Conservation (phyloP, 2,329 filamentous ascomycete species). For the Fusarium gaditjirri region DNA sequence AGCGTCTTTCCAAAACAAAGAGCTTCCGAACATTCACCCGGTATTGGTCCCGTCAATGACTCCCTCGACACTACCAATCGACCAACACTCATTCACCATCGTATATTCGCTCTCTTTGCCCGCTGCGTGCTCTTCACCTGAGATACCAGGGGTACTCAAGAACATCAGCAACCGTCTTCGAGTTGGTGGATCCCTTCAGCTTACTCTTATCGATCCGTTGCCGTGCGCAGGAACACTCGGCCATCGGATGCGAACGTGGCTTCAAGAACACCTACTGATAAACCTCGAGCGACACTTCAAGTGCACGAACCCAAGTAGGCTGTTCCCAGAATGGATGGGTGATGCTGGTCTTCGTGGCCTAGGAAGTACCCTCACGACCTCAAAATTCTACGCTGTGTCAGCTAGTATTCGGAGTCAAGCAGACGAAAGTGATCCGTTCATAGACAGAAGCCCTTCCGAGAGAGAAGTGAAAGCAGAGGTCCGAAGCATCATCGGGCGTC, state of each 20-base stretch:
- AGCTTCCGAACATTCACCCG: constrained; percentile 55
- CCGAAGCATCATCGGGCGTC: constrained; percentile 62
- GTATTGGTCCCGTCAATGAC: constrained; percentile 53
- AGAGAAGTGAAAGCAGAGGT: constrained; percentile 58
- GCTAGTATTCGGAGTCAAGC: constrained; percentile 41
- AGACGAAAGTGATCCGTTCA: constrained; percentile 38
- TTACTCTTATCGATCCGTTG: constrained; percentile 71
- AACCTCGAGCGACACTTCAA: constrained; percentile 69
- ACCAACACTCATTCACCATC: constrained; percentile 57
- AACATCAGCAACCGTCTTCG: constrained; percentile 67
- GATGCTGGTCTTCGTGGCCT: constrained; percentile 63
- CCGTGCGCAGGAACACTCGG: constrained; percentile 67
- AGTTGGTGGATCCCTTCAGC: constrained; percentile 64
- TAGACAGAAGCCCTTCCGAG: constrained; percentile 38
- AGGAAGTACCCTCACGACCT: constrained; percentile 59
- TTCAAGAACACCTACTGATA: constrained; percentile 68
- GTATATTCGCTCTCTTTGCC: constrained; percentile 67
- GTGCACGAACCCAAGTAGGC: constrained; percentile 67
- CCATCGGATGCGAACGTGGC: constrained; percentile 67
- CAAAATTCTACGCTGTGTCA: constrained; percentile 61
- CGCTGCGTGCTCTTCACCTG: constrained; percentile 64
- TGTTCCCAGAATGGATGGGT: constrained; percentile 69
- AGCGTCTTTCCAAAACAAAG: constrained; percentile 50
- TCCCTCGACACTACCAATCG: constrained; percentile 50
- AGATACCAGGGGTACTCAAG: constrained; percentile 66